Conservation (phyloP, 148 eudicot genomes). For the Rheum nobile region DNA sequence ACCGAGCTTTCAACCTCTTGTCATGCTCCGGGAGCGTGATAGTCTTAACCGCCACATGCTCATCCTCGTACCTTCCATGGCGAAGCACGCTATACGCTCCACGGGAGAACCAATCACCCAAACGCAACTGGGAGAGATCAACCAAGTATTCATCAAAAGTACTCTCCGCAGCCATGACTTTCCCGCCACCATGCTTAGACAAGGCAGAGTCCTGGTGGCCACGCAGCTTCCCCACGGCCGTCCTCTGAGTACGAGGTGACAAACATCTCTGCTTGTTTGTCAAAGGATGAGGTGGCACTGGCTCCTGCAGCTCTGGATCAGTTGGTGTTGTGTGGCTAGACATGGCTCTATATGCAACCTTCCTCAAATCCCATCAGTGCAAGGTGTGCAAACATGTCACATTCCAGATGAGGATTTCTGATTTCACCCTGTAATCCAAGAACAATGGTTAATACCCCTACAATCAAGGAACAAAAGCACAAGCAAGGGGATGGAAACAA, state of each 20-base stretch:
- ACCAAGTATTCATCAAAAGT: conserved; percentile 57
- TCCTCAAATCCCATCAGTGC: conserved; percentile 56
- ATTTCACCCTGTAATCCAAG: background rate
- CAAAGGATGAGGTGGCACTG: conserved; percentile 22
- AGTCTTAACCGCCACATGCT: conserved; percentile 75
- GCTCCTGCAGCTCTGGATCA: conserved; percentile 69
- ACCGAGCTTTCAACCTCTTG: conserved; percentile 37
- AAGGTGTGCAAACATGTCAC: background rate
- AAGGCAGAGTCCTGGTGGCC: no score
- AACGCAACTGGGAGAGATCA: conserved; percentile 61
- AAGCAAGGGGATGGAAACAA: background rate
- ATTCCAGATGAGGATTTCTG: no score
- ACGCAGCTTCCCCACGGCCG: conserved; percentile 23
- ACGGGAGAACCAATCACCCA: conserved; percentile 77
- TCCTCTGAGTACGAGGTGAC: conserved; percentile 47
- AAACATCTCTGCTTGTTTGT: conserved; percentile 46
- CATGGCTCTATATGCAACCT: conserved; percentile 46
- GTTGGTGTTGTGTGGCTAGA: no score
- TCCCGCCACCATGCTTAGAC: conserved; percentile 66
- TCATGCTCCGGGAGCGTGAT: conserved; percentile 79
- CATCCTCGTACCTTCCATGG: conserved; percentile 67
- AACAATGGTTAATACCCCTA: background rate
- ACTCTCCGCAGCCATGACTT: conserved; percentile 57
- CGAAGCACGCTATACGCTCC: conserved; percentile 84
- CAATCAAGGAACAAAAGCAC: background rate